Percentiles rank a stretch among this genome's conserved stretches.
Conservation (phyloP, 169 alveolate species). For the Cardiosporidium cionae region DNA sequence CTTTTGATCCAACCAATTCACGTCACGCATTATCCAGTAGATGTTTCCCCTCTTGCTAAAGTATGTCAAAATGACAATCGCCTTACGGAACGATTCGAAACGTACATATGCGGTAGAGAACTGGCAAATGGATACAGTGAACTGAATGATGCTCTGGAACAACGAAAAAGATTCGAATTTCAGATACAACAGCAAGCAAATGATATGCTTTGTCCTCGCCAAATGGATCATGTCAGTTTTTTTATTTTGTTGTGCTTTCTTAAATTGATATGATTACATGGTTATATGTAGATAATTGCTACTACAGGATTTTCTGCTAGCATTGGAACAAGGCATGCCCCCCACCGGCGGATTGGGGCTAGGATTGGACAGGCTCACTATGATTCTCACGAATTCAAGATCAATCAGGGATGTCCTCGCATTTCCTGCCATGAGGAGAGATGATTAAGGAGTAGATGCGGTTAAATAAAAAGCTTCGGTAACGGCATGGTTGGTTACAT, state of each 20-base stretch:
- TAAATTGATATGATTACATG: too few species aligned
- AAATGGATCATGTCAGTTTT: too few species aligned
- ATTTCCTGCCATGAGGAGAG: slow-evolving; percentile 35
- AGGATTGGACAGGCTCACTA: slow-evolving; percentile 88
- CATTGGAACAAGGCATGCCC: slow-evolving; percentile 90
- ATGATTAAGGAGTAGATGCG: too few species aligned
- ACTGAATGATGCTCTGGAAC: slow-evolving; percentile 89
- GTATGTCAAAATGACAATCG: slow-evolving; percentile 56
- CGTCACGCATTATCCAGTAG: slow-evolving; percentile 91
- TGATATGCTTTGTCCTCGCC: too few species aligned
- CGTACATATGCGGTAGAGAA: slow-evolving; percentile 88
- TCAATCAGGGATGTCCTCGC: slow-evolving; percentile 68
- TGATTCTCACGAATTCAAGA: slow-evolving; percentile 79
- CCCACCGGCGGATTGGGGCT: slow-evolving; percentile 97
- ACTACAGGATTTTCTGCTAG: slow-evolving; percentile 71
- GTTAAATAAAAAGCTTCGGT: too few species aligned
- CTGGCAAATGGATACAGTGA: slow-evolving; percentile 96
- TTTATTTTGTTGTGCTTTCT: too few species aligned
- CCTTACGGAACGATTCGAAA: slow-evolving; percentile 90
- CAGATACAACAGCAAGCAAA: slow-evolving; percentile 69
- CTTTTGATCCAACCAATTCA: slow-evolving; percentile 78
- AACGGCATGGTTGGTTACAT: too few species aligned
- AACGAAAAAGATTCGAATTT: slow-evolving; percentile 71
- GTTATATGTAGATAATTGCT: neutral
- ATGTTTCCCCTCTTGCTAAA: slow-evolving; percentile 94